Conservation (phyloP, 345 rosid species). For the Salix purpurea region DNA sequence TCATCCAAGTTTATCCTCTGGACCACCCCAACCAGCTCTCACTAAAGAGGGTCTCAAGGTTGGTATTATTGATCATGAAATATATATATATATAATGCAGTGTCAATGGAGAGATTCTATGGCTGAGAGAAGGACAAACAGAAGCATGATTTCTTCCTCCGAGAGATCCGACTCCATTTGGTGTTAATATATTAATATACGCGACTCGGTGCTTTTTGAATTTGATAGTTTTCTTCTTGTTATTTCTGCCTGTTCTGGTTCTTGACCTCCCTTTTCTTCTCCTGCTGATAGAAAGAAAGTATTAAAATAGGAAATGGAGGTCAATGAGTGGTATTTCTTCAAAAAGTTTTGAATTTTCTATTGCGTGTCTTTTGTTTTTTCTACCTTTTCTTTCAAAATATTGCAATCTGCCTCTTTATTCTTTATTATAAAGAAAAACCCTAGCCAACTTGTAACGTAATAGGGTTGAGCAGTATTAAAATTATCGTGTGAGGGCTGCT, state of each 20-base stretch:
- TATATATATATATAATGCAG: conserved; percentile 5
- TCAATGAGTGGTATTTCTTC: conserved; percentile 40
- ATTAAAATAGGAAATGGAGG: conserved; percentile 32
- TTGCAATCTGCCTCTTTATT: not conserved
- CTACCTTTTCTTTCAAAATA: conserved; percentile 7
- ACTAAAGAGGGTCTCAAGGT: conserved; percentile 29
- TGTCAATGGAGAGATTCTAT: conserved; percentile 59
- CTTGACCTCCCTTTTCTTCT: conserved; percentile 31
- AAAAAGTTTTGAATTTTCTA: conserved; percentile 19
- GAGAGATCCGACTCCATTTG: conserved; percentile 43
- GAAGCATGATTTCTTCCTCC: conserved; percentile 43
- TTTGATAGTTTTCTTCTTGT: conserved; percentile 74
- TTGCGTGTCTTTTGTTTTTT: conserved; percentile 25
- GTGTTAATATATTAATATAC: conserved; percentile 20
- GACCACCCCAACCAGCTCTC: conserved; percentile 43
- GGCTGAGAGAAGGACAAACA: conserved; percentile 65
- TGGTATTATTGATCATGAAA: conserved; percentile 52
- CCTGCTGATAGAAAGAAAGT: conserved; percentile 16
- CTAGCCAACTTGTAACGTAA: conserved; percentile 21
- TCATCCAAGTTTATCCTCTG: conserved; percentile 43
- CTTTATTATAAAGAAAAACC: not conserved
- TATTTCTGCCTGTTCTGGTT: conserved; percentile 54
- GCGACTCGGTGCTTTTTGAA: conserved; percentile 40
- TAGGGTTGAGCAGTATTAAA: not conserved
- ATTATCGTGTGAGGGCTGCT: not conserved